A percentile compares a stretch with the other conserved stretches of the same genome.
Conservation (phyloP, 441 rosid genomes). For the Lepidium campestre region DNA sequence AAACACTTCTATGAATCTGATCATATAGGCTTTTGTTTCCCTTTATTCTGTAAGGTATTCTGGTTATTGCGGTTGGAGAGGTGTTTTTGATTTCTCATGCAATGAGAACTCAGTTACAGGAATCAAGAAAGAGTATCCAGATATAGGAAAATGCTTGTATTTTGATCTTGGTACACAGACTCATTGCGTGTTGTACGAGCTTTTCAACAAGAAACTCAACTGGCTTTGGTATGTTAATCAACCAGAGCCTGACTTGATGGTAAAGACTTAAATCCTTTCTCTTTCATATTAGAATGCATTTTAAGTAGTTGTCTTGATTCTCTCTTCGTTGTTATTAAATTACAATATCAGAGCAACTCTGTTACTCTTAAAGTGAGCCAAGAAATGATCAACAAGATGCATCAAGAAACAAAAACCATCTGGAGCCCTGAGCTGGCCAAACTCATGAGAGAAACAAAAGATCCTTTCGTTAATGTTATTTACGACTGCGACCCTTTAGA, state of each 20-base stretch:
- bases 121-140: conserved; percentile 47
- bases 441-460: conserved; percentile 55
- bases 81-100: conserved; percentile 59
- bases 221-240: conserved; percentile 79
- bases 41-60: conserved; percentile 42
- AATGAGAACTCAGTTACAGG: conserved; percentile 42
- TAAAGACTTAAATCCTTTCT: conserved; percentile 16
- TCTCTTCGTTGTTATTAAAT: neutral
- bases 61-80: conserved; percentile 84
- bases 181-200: conserved; percentile 58
- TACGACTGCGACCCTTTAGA: conserved; percentile 64
- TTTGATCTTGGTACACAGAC: conserved; percentile 40
- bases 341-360: conserved; percentile 49
- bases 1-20: neutral
- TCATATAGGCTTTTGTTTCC: neutral
- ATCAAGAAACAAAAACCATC: conserved; percentile 48
- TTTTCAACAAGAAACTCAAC: conserved; percentile 47
- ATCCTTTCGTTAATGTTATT: conserved; percentile 68
- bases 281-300: neutral
- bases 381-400: conserved; percentile 48
- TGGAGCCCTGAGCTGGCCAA: conserved; percentile 58
- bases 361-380: conserved; percentile 52
- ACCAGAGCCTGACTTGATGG: conserved; percentile 63
- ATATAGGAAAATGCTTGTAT: conserved; percentile 64
- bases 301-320: neutral